These are phyloP conservation scores for Chaetothyriales sp. DNA, from an alignment of 2,329 filamentous ascomycete species.

Conservation along the genomic window DNA sequence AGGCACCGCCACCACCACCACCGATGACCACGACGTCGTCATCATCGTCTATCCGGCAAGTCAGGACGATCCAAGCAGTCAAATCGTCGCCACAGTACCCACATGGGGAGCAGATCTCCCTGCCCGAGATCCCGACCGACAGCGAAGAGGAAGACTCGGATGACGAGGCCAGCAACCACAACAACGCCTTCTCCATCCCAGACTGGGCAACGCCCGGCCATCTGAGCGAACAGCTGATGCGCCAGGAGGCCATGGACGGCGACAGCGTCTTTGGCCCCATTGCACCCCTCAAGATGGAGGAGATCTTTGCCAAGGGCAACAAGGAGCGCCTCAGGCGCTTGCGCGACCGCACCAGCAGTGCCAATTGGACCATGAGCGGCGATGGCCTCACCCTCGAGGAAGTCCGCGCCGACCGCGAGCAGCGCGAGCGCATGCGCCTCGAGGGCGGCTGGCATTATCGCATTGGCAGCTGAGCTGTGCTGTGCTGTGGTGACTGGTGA, in stretches of 20 bases:
- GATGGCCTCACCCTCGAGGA: slow-evolving; percentile 81
- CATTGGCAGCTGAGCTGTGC: background rate
- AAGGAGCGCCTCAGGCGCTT: slow-evolving; percentile 78
- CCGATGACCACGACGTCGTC: slow-evolving; percentile 29
- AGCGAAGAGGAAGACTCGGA: slow-evolving; percentile 68
- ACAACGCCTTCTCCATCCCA: slow-evolving; percentile 46
- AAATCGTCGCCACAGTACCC: slow-evolving; percentile 62
- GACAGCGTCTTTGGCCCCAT: slow-evolving; percentile 79
- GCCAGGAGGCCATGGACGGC: slow-evolving; percentile 74
- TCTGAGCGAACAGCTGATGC: slow-evolving; percentile 56
- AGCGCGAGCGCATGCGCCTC: slow-evolving; percentile 60
- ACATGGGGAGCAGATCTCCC: slow-evolving; percentile 75
- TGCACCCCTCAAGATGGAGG: slow-evolving; percentile 80
- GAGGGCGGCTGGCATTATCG: slow-evolving; percentile 75
- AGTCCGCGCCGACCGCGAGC: slow-evolving; percentile 62
- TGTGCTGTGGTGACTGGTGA: background rate
- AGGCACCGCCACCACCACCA: slow-evolving; percentile 42
- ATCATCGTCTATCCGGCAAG: slow-evolving; percentile 16
- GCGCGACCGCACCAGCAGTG: slow-evolving; percentile 78
- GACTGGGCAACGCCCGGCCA: slow-evolving; percentile 83
- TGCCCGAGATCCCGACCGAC: slow-evolving; percentile 91
- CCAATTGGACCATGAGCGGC: slow-evolving; percentile 67
- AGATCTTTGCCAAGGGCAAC: slow-evolving; percentile 72
- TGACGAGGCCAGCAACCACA: slow-evolving; percentile 38
- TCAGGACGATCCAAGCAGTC: slow-evolving; percentile 20